Evolutionary conservation across 768 basidiomycete genomes (phyloP), one percentile per base, ranked within the genome.

Genomic region (Suillus occidentalis): DNA sequence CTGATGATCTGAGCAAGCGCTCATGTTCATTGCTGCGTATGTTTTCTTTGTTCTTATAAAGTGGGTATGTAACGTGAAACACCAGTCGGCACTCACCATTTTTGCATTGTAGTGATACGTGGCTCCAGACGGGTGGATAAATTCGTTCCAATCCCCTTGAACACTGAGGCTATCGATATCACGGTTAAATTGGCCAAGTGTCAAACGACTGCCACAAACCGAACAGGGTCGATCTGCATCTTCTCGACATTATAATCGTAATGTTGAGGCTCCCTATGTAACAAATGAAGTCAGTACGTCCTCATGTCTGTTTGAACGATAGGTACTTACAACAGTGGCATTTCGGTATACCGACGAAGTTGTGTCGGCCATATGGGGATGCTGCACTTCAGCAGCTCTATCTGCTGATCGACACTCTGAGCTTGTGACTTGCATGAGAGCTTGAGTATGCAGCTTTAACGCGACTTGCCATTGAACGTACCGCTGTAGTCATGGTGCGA

Each of bases 361-460:
- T 62, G 45, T 28, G 61, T 62, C 6, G 34, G 61, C 61, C 61
- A 62, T 0, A 34, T 62, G 12, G 49, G 61, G 9, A 62, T 8
- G 2, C 47, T 37, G 43, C 20, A 13, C 12, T 50, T 18, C 8
- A 62, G 28, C 36, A 39, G 20, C 22, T 62, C 61, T 28, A 28
- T 28, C 28, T 28, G 28, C 28, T 28, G 28, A 28, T 28, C 3
- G 28, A 28, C 28, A 3, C 28, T 28, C 1, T 28, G 2, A 28
- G 28, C 28, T 28, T 28, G 28, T 1, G 28, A 28, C 28, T 28
- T 28, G 3, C 28, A 28, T 28, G 28, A 3, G 28, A 28, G 28
- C 3, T 28, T 28, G 28, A 28, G 28, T 3, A 28, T 28, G 28
- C 28, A 28, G 28, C 28, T 28, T 28, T 28, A 28, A 28, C 28